Evolutionary conservation across 441 rosid species (phyloP).

Genomic region (Pelargonium fulgidum): DNA sequence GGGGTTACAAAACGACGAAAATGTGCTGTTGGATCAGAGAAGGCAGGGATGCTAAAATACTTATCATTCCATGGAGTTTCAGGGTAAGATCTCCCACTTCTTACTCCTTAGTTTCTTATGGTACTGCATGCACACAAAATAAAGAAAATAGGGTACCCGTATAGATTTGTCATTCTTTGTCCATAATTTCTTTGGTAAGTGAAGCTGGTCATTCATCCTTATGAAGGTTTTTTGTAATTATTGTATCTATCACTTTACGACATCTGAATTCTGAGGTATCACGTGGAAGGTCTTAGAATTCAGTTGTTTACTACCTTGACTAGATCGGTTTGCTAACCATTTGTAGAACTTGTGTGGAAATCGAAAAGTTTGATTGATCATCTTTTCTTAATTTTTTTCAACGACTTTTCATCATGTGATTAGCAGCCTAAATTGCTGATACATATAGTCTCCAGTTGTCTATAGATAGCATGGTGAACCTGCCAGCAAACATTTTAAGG

Average conservation of each 20-base stretch:
- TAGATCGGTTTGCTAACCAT: neutral
- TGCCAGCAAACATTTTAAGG: neutral
- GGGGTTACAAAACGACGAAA: constrained; percentile 58
- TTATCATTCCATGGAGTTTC: constrained; percentile 48
- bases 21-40: constrained; percentile 47
- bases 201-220: neutral
- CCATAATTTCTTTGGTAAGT: neutral
- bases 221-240: neutral
- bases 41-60: constrained; percentile 40
- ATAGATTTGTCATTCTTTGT: neutral
- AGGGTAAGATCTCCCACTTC: constrained; percentile 38
- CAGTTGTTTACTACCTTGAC: neutral
- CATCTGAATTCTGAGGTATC: no score
- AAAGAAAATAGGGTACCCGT: neutral
- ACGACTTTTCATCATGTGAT: no score
- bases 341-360: neutral
- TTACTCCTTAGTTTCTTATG: neutral
- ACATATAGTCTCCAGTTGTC: no score
- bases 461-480: no score
- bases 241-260: no score
- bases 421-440: no score
- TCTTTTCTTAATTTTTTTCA: neutral
- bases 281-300: neutral
- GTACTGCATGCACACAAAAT: neutral
- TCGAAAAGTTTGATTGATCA: neutral